These are phyloP conservation scores for Haplosporangium sp. DNA, from an alignment of 371 early-diverging fungal species.

Conservation along the genomic window DNA sequence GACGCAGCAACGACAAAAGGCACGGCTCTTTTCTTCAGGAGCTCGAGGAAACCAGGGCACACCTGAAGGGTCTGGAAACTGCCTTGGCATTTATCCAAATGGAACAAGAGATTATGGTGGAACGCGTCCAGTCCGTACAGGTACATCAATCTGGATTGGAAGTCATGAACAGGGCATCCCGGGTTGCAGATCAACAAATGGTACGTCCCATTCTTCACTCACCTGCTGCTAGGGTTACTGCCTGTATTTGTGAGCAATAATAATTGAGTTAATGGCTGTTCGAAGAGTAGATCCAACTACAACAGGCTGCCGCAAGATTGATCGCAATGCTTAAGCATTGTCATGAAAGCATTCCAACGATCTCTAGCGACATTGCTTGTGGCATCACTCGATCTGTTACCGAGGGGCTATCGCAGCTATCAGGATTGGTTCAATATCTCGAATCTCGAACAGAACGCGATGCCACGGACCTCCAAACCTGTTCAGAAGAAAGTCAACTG, in stretches of 20 bases:
- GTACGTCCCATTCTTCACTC: constrained; percentile 3
- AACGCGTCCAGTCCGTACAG: constrained; percentile 29
- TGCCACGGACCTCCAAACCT: constrained; percentile 1
- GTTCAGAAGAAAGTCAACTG: constrained; percentile 11
- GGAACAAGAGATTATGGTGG: constrained; percentile 45
- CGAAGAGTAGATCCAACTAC: constrained; percentile 4
- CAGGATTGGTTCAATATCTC: constrained; percentile 4
- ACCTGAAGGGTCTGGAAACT: constrained; percentile 15
- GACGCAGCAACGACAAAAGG: constrained; percentile 14
- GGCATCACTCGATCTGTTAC: constrained; percentile 15
- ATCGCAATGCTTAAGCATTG: constrained; percentile 23
- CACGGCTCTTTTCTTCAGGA: constrained; percentile 19
- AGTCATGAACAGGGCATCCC: constrained; percentile 16
- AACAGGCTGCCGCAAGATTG: not conserved
- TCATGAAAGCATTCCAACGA: constrained; percentile 5
- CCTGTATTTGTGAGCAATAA: too few relatives aligned
- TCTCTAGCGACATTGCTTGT: constrained; percentile 4
- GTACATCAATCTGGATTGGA: constrained; percentile 30
- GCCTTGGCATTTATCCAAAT: constrained; percentile 47
- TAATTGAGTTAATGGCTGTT: too few relatives aligned
- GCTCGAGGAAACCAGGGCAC: constrained; percentile 44
- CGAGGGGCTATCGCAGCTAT: constrained; percentile 21
- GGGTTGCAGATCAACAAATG: constrained; percentile 25
- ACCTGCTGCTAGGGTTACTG: too few relatives aligned
- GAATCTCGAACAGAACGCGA: constrained; percentile 15